Conservation (phyloP, 495 filamentous ascomycete species). For the Tetracladium setigerum region DNA sequence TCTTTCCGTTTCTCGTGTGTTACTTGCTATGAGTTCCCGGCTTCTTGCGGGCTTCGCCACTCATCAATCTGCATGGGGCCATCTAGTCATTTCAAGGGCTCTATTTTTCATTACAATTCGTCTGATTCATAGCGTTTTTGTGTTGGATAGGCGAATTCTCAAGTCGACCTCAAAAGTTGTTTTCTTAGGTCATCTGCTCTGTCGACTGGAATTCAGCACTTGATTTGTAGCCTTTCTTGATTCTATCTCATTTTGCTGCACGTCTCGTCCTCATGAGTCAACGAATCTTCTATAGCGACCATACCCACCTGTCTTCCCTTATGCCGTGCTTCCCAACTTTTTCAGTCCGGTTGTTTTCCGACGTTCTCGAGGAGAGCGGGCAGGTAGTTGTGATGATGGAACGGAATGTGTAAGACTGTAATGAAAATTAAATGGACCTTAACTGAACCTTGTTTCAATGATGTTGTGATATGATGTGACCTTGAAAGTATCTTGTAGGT, state of each 20-base stretch:
- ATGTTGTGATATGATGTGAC: background rate
- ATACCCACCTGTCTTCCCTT: conserved; percentile 17
- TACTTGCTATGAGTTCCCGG: background rate
- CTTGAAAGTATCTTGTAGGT: background rate
- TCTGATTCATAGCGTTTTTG: conserved; percentile 8
- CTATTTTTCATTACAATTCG: conserved; percentile 15
- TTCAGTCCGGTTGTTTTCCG: conserved; percentile 7
- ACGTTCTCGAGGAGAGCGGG: conserved; percentile 11
- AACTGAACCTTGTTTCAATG: no score
- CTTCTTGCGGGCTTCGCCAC: conserved; percentile 9
- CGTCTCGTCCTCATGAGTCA: conserved; percentile 21
- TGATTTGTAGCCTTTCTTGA: conserved; percentile 12
- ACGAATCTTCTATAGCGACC: conserved; percentile 28
- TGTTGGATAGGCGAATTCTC: conserved; percentile 19
- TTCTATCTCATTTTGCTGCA: conserved; percentile 13
- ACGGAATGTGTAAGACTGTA: conserved; percentile 12
- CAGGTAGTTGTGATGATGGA: conserved; percentile 15
- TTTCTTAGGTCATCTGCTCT: conserved; percentile 21
- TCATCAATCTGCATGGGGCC: conserved; percentile 18
- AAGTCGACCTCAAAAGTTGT: conserved; percentile 20
- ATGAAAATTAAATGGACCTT: conserved; percentile 4
- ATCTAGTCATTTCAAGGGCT: conserved; percentile 11
- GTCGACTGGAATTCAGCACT: conserved; percentile 10
- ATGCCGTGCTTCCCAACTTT: conserved; percentile 10
- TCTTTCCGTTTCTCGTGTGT: conserved; percentile 7